Conservation (phyloP, 441 rosid species). For the Adansonia rubrostipa region DNA sequence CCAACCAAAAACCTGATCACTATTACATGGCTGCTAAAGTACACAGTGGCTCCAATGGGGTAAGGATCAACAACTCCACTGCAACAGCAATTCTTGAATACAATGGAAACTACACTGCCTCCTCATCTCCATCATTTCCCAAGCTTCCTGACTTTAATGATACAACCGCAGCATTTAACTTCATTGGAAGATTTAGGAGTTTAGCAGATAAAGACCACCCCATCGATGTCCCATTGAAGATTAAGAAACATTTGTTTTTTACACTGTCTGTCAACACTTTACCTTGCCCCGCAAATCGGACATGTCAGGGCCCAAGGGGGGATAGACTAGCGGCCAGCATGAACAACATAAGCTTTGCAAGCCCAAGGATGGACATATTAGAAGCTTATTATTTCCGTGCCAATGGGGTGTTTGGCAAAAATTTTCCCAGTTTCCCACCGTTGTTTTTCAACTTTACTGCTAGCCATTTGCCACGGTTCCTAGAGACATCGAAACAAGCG, state of each 20-base stretch:
- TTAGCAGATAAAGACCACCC: slow-evolving; percentile 22
- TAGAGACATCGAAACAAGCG: background rate
- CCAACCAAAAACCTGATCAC: slow-evolving; percentile 29
- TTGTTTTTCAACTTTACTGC: slow-evolving; percentile 36
- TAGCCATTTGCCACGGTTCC: slow-evolving; percentile 21
- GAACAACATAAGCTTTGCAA: slow-evolving; percentile 39
- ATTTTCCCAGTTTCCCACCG: slow-evolving; percentile 42
- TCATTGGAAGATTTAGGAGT: slow-evolving; percentile 34
- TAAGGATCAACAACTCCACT: slow-evolving; percentile 35
- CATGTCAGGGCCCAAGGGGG: slow-evolving; percentile 34
- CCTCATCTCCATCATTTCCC: slow-evolving; percentile 26
- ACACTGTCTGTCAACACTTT: slow-evolving; percentile 36
- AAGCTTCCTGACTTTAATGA: slow-evolving; percentile 36
- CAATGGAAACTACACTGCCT: background rate
- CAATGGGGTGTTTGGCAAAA: slow-evolving; percentile 35
- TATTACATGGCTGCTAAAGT: slow-evolving; percentile 45
- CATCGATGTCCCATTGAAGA: slow-evolving; percentile 40
- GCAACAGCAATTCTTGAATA: slow-evolving; percentile 43
- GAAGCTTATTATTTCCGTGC: slow-evolving; percentile 36
- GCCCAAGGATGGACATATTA: slow-evolving; percentile 34
- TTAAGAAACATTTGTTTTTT: slow-evolving; percentile 30
- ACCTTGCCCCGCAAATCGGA: slow-evolving; percentile 29
- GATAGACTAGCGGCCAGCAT: slow-evolving; percentile 40
- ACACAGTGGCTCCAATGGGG: slow-evolving; percentile 34
- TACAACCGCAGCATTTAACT: slow-evolving; percentile 34